phyloP scores from a whole-genome alignment of 345 rosid genomes.

The Camelina neglecta region DNA sequence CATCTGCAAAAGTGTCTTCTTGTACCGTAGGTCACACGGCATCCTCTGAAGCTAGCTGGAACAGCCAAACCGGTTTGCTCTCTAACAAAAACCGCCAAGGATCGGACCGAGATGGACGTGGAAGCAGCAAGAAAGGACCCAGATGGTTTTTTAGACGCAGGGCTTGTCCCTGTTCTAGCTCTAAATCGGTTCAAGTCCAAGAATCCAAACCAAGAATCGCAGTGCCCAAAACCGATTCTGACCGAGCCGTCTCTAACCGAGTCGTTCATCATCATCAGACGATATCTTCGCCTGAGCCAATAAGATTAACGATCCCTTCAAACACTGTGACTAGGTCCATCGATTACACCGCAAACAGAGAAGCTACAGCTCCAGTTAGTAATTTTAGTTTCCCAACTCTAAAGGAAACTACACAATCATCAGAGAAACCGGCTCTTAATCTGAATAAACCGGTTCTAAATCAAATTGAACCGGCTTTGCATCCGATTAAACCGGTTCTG shows the following conservation, averaged over 20 bases:
- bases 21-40: slow-evolving; percentile 62
- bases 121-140: slow-evolving; percentile 58
- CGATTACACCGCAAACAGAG: slow-evolving; percentile 8
- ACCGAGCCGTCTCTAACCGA: slow-evolving; percentile 15
- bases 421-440: slow-evolving; percentile 1
- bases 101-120: slow-evolving; percentile 28
- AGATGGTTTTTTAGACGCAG: slow-evolving; percentile 63
- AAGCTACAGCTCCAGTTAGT: slow-evolving; percentile 20
- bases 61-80: slow-evolving; percentile 79
- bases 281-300: slow-evolving; percentile 38
- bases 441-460: slow-evolving; percentile 1
- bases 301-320: slow-evolving; percentile 39
- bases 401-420: slow-evolving; percentile 17
- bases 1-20: slow-evolving; percentile 58
- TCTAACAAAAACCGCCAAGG: slow-evolving; percentile 36
- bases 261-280: slow-evolving; percentile 33
- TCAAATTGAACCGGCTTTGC: background rate
- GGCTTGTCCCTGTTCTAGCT: slow-evolving; percentile 69
- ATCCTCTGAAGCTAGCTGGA: slow-evolving; percentile 94
- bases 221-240: slow-evolving; percentile 41
- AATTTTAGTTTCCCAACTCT: slow-evolving; percentile 36
- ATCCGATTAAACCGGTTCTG: slow-evolving; percentile 29
- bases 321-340: slow-evolving; percentile 28
- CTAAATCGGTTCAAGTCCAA: slow-evolving; percentile 79
- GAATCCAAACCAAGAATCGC: slow-evolving; percentile 42